Evolutionary conservation across 768 basidiomycete genomes (phyloP).

Genomic region (Mycena leptocephala): DNA sequence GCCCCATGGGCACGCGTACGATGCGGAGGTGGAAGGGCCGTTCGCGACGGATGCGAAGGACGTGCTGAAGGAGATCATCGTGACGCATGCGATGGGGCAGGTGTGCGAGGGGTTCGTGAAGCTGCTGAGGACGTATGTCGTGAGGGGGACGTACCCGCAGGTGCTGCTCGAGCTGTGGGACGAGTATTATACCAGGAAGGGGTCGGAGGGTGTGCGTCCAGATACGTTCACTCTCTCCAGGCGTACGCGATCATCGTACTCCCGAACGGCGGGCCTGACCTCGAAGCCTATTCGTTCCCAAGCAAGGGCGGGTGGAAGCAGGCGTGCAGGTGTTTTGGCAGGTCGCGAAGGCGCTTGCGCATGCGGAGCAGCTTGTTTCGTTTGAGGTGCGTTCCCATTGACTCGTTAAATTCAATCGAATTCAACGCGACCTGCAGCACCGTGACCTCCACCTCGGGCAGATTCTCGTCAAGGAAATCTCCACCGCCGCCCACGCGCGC

Average conservation of each 20-base stretch:
- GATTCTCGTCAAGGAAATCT: constrained; percentile 81
- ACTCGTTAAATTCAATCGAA: neutral
- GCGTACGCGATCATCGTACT: constrained; percentile 93
- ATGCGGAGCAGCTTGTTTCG: constrained; percentile 84
- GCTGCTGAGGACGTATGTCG: constrained; percentile 88
- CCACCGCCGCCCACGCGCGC: constrained; percentile 41
- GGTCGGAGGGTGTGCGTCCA: constrained; percentile 77
- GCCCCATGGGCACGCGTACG: constrained; percentile 29
- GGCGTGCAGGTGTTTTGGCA: constrained; percentile 95
- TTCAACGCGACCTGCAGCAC: constrained; percentile 70
- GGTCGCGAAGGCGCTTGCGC: constrained; percentile 81
- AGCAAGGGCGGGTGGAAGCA: constrained; percentile 84
- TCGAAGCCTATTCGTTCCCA: constrained; percentile 87
- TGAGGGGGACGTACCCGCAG: constrained; percentile 89
- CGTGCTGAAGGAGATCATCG: constrained; percentile 86
- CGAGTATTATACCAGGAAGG: constrained; percentile 80
- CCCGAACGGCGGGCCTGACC: constrained; percentile 91
- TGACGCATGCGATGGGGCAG: constrained; percentile 84
- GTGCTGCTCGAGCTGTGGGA: constrained; percentile 91
- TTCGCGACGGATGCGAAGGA: constrained; percentile 82
- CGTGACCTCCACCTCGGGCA: constrained; percentile 99
- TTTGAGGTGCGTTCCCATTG: constrained; percentile 82
- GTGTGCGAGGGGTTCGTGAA: constrained; percentile 85
- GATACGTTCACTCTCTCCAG: constrained; percentile 86
- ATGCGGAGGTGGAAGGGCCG: constrained; percentile 69